These are phyloP conservation scores for Alisma plantagoaquatica DNA, from an alignment of 106 monocot species.

Conservation along the genomic window DNA sequence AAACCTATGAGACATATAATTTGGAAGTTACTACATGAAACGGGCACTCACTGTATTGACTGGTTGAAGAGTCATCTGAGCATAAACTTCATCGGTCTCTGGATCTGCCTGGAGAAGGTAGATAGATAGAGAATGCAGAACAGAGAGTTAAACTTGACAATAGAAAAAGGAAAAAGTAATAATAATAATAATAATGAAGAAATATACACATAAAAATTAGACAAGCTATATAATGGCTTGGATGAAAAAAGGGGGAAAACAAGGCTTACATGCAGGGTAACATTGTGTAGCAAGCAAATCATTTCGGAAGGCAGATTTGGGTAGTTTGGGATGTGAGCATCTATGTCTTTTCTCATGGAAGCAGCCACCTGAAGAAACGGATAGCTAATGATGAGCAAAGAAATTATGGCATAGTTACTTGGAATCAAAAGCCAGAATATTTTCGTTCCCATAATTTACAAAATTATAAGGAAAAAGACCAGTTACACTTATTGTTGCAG, in stretches of 20 bases:
- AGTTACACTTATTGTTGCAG: too few relatives aligned
- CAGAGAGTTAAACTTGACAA: too few relatives aligned
- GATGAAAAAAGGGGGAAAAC: background rate
- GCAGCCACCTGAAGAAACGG: constrained; percentile 62
- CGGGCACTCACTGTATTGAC: constrained; percentile 49
- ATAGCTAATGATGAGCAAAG: background rate
- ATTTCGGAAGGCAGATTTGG: constrained; percentile 77
- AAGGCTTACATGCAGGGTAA: constrained; percentile 53
- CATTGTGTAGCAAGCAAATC: constrained; percentile 67
- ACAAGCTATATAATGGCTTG: background rate
- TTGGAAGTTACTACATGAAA: too few relatives aligned
- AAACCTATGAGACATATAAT: too few relatives aligned
- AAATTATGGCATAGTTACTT: too few relatives aligned
- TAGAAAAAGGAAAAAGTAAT: too few relatives aligned
- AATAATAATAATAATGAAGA: too few relatives aligned
- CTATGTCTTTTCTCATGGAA: constrained; percentile 67
- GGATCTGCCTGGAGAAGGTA: constrained; percentile 47
- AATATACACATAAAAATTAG: too few relatives aligned
- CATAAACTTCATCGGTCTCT: constrained; percentile 91
- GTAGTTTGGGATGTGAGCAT: constrained; percentile 65
- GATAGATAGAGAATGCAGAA: background rate
- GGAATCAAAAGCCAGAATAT: too few relatives aligned
- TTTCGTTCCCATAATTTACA: too few relatives aligned
- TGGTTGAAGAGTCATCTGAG: constrained; percentile 88
- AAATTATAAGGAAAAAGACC: too few relatives aligned